Evolutionary conservation across 2,329 filamentous ascomycete species (phyloP), one percentile per base, ranked within the genome.

Genomic region (Fusarium dimerum): DNA sequence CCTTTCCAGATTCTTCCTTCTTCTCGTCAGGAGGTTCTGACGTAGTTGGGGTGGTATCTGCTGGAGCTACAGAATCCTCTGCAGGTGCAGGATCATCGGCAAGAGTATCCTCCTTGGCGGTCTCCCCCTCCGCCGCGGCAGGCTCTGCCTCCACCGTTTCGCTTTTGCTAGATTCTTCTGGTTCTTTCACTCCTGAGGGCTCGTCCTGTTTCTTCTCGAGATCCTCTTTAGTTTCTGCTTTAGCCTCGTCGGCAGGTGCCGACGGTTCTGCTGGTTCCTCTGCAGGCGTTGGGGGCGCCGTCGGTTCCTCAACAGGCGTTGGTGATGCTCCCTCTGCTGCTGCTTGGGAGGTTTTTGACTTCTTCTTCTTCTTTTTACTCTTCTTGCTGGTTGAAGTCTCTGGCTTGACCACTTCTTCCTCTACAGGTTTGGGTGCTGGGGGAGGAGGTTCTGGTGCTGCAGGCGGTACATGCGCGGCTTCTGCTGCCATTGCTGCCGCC

Each of bases 301-400:
- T 26, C 7, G 20, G 7, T 26, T 26, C 20, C 20, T 26, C 20
- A 26, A 26, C 20, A 26, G 4, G 20, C 20, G 20, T 4, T 26
- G 20, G 20, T 26, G 20, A 26, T 26, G 20, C 20, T 26, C 4
- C 20, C 20, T 26, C 20, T 26, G 20, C 20, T 26, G 20, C 20
- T 26, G 20, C 20, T 26, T 26, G 20, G 20, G 20, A 26, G 20
- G 20, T 7, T 40, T 54, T 55, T 46, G 50, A 42, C 9, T 57
- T 45, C 30, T 52, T 54, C 46, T 61, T 61, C 60, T 64, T 67
- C 55, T 66, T 66, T n/a, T 10, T 51, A 40, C 51, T 57, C 45
- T 57, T 57, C 50, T 55, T 60, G 34, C 42, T 26, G 39, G 61
- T 48, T 26, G 60, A 44, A 43, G 57, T 18, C 32, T 26, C 20